Base-by-base conservation (phyloP, 2,329 filamentous ascomycete species). In the Arthroderma uncinatum region DNA sequence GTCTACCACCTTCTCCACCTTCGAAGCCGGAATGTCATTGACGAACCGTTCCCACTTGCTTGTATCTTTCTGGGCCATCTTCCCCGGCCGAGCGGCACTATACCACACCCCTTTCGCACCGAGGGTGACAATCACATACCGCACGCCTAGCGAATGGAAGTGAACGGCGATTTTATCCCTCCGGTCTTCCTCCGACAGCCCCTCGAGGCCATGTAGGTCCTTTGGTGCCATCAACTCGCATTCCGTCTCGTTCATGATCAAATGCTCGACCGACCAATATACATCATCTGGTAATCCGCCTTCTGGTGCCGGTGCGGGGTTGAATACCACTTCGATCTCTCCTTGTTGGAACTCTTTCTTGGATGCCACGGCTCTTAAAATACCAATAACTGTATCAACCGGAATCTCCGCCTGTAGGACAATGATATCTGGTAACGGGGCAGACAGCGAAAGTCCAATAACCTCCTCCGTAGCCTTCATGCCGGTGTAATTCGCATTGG, bases 241-340 rank as follows among this genome's bases (percentile, higher is more conserved):
- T 74, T 96, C 91, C 0, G 86, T 93, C 75, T 96, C 91, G 67
- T 97, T 96, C 65, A 96, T 81, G 54, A 96, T 82, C 44, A 96
- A 77, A 65, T 95, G 89, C 42, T 83, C 82, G 33, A 96, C 78
- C 0, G 80, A 81, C 5, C 69, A 64, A 67, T 87, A 93, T 7
- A 82, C 83, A 28, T 81, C 77, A 0, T 76, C 76, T 0, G 88
- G 89, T 2, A 95, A 72, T 7, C 74, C 71, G 47, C 84, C 79
- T 2, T 90, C 89, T 3, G 87, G 86, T 8, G 91, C 91, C 14
- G 91, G 90, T 2, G 91, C 91, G 14, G 91, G 90, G 70, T 96
- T 97, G 62, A 95, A 79, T 53, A 96, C 79, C 1, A 92, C 85
- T 36, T 80, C 76, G 1, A 87, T 76, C 1, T 71, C 69, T 30